phyloP scores from a whole-genome alignment of 495 filamentous ascomycete genomes.

The Trichoderma reesei region DNA sequence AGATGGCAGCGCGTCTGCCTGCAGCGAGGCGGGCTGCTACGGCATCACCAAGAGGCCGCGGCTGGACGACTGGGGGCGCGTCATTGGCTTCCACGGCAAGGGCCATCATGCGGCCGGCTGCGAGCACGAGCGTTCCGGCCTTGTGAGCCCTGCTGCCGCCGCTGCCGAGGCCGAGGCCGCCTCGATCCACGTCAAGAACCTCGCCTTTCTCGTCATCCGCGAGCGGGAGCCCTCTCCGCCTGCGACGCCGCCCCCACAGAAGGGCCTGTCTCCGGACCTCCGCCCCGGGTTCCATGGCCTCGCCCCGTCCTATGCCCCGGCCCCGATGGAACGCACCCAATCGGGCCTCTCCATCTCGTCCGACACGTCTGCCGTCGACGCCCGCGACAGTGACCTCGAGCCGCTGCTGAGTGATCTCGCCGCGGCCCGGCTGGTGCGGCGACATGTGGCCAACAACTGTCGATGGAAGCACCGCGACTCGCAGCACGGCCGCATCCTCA shows the following conservation, averaged over 20 bases:
- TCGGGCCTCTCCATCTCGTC: conserved; percentile 25
- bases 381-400: neutral
- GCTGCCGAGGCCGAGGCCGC: neutral
- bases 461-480: conserved; percentile 31
- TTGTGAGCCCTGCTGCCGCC: too few species aligned
- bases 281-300: neutral
- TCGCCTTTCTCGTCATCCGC: conserved; percentile 12
- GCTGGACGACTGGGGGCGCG: conserved; percentile 1
- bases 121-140: conserved; percentile 2
- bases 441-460: conserved; percentile 30
- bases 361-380: conserved; percentile 17
- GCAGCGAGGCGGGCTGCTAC: conserved; percentile 4
- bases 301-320: neutral
- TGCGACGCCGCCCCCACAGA: conserved; percentile 1
- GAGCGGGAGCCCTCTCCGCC: conserved; percentile 4
- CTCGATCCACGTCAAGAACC: conserved; percentile 7
- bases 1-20: neutral
- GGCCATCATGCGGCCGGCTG: conserved; percentile 6
- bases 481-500: conserved; percentile 39
- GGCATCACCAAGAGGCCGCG: conserved; percentile 3
- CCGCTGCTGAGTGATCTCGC: conserved; percentile 28
- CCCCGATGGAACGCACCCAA: conserved; percentile 22
- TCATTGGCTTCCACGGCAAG: conserved; percentile 2
- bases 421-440: conserved; percentile 30
- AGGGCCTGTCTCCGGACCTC: neutral